Evolutionary conservation across 345 rosid species (phyloP), one percentile per base, ranked within the genome.

Genomic region (Litchi chinensis): DNA sequence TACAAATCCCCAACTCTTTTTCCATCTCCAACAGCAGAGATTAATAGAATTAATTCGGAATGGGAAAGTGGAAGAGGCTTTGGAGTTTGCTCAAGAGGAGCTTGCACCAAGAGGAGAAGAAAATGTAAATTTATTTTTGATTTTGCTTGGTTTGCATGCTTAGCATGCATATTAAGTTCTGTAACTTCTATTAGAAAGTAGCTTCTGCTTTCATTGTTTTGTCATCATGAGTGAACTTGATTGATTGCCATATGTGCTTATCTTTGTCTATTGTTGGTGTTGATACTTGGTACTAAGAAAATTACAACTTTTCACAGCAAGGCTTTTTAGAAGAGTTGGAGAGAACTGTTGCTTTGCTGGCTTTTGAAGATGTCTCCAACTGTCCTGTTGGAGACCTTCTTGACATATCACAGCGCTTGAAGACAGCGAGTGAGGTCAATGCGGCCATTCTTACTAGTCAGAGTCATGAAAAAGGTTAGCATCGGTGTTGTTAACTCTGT

Each of bases 21-120:
- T 97, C 86, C 99, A 97, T 83, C 99, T 97, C 70, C 99, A 97
- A 83, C 99, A 97, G 79, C 99, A 97, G 79, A 92, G 95, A 82
- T 83, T 97, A 86, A 97, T 97, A 80, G 99, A 97, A 83, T 83
- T 97, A 6, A 97, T 97, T 84, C 91, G 99, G 24, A 90, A 93
- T 79, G 97, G 99, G 57, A 97, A 83, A 79, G 85, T 95, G 67
- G 95, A 92, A 62, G 99, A 94, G 85, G 98, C 99, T 72, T 83
- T 94, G 82, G 97, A 94, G 86, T 97, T 97, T 88, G 98, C 99
- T 70, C 99, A 94, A 81, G 99, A 94, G 83, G 98, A 97, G 83
- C 99, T 97, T 76, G 99, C 99, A 66, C 99, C 95, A 40, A 89
- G 97, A 72, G 99, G 98, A 59, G 98, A 97, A 86, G 99, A 97